Evolutionary conservation across 164 flowering plant species (phyloP), one percentile per base, ranked within the genome.

Genomic region (Buxus sempervirens): DNA sequence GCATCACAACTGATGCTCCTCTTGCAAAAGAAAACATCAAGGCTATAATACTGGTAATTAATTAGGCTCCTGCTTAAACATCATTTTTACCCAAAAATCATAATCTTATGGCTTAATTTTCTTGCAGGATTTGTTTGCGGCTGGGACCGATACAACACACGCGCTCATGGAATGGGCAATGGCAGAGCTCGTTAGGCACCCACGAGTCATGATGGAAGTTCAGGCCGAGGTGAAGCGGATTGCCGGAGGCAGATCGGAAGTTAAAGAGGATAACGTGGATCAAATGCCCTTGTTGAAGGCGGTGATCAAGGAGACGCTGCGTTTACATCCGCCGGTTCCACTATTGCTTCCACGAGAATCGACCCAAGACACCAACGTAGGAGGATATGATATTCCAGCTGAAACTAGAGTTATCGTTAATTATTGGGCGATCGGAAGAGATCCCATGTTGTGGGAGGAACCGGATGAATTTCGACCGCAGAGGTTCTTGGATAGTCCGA

Each of bases 81-180:
- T 14, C 60, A 32, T 32, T 32, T 32, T 32, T 7, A 32, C 38
- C 7, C 38, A n/a, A n/a, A n/a, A n/a, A n/a, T n/a, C n/a, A n/a
- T n/a, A n/a, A n/a, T n/a, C n/a, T n/a, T n/a, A n/a, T n/a, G n/a
- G n/a, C n/a, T n/a, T n/a, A n/a, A n/a, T n/a, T 22, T 53, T 19
- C 28, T 0, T 63, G 36, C 56, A 86, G 86, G 85, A 83, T 27
- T 70, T 78, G 74, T 77, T 80, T 65, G 62, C 77, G 0, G 85
- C 72, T n/a, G 88, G 87, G 67, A 85, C 80, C 9, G 84, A 79
- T 56, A 82, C 88, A 0, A 62, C 77, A 19, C 57, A 72, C 21
- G 49, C 80, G n/a, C 25, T 71, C 1, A 2, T 83, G 26, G 84
- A 77, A 53, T 84, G 90, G 90, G 55, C 77, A 16, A 81, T 84